These are phyloP conservation scores for Hypoxylon sp. DNA, from an alignment of 2,329 filamentous ascomycete species.

Conservation along the genomic window DNA sequence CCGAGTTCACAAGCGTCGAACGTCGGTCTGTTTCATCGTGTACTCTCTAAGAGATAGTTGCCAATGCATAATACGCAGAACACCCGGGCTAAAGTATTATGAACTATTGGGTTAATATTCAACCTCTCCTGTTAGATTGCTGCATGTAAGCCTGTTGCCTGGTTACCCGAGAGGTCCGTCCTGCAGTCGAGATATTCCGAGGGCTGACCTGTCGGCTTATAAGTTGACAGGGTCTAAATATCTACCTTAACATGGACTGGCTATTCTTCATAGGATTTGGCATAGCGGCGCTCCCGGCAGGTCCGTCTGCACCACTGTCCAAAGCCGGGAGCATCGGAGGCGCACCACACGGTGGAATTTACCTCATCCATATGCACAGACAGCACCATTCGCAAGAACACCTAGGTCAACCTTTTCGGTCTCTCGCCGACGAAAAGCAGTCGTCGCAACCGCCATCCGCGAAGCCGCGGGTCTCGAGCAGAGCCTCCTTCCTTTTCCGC, in stretches of 20 bases:
- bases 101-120: neutral
- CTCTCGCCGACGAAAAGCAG: neutral
- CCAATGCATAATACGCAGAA: too few relatives aligned
- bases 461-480: neutral
- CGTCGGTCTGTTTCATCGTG: too few relatives aligned
- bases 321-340: neutral
- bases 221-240: neutral
- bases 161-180: neutral
- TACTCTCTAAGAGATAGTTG: too few relatives aligned
- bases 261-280: neutral
- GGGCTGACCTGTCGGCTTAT: too few relatives aligned
- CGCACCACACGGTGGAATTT: neutral
- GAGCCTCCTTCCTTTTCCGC: neutral
- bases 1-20: too few relatives aligned
- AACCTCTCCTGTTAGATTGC: neutral
- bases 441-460: neutral
- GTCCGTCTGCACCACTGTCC: neutral
- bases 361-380: neutral
- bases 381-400: neutral
- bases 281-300: neutral
- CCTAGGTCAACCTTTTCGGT: neutral
- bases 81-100: too few relatives aligned
- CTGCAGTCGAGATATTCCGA: neutral
- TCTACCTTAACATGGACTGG: neutral
- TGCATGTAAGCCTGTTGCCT: neutral